phyloP scores from a whole-genome alignment of 768 basidiomycete species.

The Lactarius hengduanensis region DNA sequence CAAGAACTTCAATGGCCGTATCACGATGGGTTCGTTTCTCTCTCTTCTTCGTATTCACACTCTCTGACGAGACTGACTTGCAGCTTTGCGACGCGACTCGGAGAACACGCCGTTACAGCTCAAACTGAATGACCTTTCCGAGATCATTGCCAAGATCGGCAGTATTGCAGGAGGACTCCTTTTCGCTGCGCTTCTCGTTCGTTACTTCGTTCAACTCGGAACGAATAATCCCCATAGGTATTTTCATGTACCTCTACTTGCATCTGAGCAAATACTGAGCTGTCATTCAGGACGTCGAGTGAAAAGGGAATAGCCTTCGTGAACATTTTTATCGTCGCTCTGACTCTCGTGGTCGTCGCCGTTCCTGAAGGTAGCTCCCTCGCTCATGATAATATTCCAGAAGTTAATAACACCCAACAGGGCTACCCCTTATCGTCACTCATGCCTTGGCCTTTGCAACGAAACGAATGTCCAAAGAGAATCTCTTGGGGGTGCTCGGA shows the following conservation, averaged over 20 bases:
- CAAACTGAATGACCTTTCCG: conserved; percentile 90
- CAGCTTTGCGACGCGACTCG: conserved; percentile 80
- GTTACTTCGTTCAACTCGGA: conserved; percentile 89
- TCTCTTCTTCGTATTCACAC: conserved; percentile 2
- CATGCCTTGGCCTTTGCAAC: too few relatives aligned
- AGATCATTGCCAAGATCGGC: conserved; percentile 91
- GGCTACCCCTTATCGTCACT: too few relatives aligned
- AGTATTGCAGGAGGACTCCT: conserved; percentile 76
- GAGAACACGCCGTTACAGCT: conserved; percentile 92
- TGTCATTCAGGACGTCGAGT: conserved; percentile 53
- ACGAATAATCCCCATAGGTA: conserved; percentile 45
- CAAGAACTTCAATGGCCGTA: conserved; percentile 92
- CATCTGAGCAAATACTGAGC: neutral
- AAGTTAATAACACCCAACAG: too few relatives aligned
- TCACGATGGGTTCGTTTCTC: conserved; percentile 84
- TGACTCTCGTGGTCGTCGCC: conserved; percentile 47
- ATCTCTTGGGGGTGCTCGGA: too few relatives aligned
- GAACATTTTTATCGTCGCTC: conserved; percentile 90
- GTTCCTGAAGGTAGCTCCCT: too few relatives aligned
- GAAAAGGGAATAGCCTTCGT: conserved; percentile 89
- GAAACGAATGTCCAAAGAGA: too few relatives aligned
- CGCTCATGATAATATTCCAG: too few relatives aligned
- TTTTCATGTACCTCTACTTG: too few relatives aligned
- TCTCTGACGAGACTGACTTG: neutral
- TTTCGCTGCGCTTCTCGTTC: conserved; percentile 86